Evolutionary conservation across 495 filamentous ascomycete genomes (phyloP).

Genomic region (Clohesyomyces aquaticus): DNA sequence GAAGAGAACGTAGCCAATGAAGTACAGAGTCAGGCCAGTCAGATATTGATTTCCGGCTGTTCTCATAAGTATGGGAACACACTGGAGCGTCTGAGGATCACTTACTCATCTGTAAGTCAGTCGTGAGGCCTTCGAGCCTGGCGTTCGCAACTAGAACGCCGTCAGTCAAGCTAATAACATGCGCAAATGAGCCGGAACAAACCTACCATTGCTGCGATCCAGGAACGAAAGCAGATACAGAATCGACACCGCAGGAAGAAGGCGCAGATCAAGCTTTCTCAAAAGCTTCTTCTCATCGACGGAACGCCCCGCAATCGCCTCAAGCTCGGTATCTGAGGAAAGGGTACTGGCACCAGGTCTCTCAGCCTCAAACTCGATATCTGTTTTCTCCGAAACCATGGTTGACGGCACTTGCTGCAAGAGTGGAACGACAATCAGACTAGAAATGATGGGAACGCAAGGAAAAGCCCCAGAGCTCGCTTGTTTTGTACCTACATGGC

Average conservation of each 20-base stretch:
- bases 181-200: neutral
- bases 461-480: too few relatives aligned
- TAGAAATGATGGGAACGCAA: too few relatives aligned
- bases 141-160: slow-evolving; percentile 57
- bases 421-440: neutral
- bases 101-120: slow-evolving; percentile 62
- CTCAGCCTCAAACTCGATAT: slow-evolving; percentile 1
- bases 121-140: slow-evolving; percentile 64
- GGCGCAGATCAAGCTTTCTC: slow-evolving; percentile 65
- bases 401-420: neutral
- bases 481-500: too few relatives aligned
- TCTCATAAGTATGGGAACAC: neutral
- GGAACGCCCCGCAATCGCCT: slow-evolving; percentile 50
- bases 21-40: slow-evolving; percentile 72
- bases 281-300: slow-evolving; percentile 60
- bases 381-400: slow-evolving; percentile 30
- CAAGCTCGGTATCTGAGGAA: slow-evolving; percentile 20
- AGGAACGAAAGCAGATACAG: slow-evolving; percentile 76
- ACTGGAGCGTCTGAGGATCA: neutral
- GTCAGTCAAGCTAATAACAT: neutral
- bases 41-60: slow-evolving; percentile 68
- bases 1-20: slow-evolving; percentile 74
- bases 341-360: neutral
- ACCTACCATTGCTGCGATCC: slow-evolving; percentile 64
- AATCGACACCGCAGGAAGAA: slow-evolving; percentile 69